Evolutionary conservation across 2,329 filamentous ascomycete genomes (phyloP), one percentile per base, ranked within the genome.

Genomic region (Canariomyces notabilis): DNA sequence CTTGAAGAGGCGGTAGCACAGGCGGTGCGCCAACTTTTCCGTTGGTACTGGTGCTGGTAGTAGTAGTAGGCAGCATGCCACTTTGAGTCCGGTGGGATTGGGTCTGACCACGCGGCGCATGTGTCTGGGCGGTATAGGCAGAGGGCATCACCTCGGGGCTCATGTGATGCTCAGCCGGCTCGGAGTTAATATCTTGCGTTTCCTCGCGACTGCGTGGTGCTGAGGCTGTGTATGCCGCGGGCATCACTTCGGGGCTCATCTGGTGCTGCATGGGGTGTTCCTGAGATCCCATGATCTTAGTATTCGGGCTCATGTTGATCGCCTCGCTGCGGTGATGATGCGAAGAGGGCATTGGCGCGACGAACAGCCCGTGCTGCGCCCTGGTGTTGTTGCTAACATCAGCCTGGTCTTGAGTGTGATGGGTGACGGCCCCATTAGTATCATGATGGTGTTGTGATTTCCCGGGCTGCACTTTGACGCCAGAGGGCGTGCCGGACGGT

Each of bases 401-500:
- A n/a, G n/a, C n/a, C n/a, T 31, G 29, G n/a, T 39, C 41, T 14
- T 46, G 12, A 18, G 20, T 8, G 36, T 34, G 11, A 8, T 37
- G 37, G 32, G 14, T 34, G 42, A 32, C 26, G 20, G 32, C 42
- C 15, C 19, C 35, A 22, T 34, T 44, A 22, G 29, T 23, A 9
- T 12, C 14, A 20, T 15, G 37, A 9, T 18, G 35, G 7, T 18
- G 33, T 18, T 22, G 38, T 7, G 32, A 36, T 1, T 48, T 37
- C 34, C 37, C 44, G 20, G 44, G 42, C 34, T 47, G 36, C 33
- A 56, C 46, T 41, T 56, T 53, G 12, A 57, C 49, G 12, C 56
- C 55, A 0, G 55, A 58, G 1, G 50, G 48, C 0, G 56, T 58
- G 7, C 56, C 56, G 0, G 53, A 55, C 1, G 56, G 16, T 8